A percentile compares a stretch with the other conserved stretches of the same genome.
These are phyloP conservation scores for Wickerhamomyces tratensis DNA, from an alignment of 805 yeast genomes.

Conservation along the genomic window DNA sequence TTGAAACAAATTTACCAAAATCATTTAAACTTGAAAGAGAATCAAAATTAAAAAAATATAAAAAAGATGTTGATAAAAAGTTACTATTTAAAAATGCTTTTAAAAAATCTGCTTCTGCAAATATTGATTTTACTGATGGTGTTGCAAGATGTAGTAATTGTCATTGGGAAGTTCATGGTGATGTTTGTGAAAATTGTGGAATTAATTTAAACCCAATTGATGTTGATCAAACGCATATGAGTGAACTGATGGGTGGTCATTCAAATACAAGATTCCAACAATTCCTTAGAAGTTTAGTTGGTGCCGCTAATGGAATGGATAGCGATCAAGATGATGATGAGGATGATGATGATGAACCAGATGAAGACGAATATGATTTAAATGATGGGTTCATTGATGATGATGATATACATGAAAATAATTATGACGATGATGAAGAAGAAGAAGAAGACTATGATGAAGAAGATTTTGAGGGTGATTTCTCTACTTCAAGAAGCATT, in stretches of 20 bases:
- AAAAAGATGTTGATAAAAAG: slow-evolving; percentile 26
- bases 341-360: neutral
- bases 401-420: neutral
- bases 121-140: slow-evolving; percentile 58
- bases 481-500: too few relatives aligned
- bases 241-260: neutral
- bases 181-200: slow-evolving; percentile 62
- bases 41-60: slow-evolving; percentile 25
- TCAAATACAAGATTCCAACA: too few relatives aligned
- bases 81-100: slow-evolving; percentile 41
- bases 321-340: neutral
- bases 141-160: slow-evolving; percentile 68
- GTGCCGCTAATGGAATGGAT: neutral
- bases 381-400: slow-evolving; percentile 9
- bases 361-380: neutral
- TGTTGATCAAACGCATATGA: neutral
- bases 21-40: slow-evolving; percentile 10
- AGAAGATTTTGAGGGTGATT: neutral
- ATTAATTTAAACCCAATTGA: slow-evolving; percentile 27
- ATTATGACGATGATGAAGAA: neutral
- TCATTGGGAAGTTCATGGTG: slow-evolving; percentile 72
- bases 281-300: too few relatives aligned
- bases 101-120: slow-evolving; percentile 35
- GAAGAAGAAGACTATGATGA: slow-evolving; percentile 1
- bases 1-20: slow-evolving; percentile 5